Conservation (phyloP, 176 grass and related monocot genomes). For the Cenchrus purpureus region DNA sequence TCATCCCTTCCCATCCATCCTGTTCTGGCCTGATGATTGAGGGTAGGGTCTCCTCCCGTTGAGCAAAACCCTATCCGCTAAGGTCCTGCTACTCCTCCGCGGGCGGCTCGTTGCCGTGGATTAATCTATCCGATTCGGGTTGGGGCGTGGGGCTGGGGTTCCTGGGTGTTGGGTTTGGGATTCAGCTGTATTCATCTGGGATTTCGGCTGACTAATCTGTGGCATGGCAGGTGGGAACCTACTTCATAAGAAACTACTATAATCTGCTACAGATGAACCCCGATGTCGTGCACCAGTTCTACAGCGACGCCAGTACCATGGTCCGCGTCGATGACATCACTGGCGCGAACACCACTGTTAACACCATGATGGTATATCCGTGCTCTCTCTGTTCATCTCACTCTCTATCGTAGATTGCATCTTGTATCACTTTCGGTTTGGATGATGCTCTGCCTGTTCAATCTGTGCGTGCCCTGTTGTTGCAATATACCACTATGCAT, state of each 20-base stretch:
- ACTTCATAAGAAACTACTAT: conserved; percentile 87
- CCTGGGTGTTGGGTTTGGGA: neutral
- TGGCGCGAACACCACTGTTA: conserved; percentile 54
- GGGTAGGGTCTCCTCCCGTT: too few species aligned
- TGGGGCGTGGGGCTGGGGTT: neutral
- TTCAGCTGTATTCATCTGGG: neutral
- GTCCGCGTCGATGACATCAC: conserved; percentile 69
- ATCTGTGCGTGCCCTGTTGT: neutral
- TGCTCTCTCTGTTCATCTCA: neutral
- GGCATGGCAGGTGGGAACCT: conserved; percentile 69
- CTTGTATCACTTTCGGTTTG: neutral
- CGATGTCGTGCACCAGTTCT: conserved; percentile 84
- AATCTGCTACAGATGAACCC: conserved; percentile 78
- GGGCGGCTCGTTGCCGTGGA: neutral
- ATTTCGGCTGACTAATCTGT: conserved; percentile 8
- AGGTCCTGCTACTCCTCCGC: neutral
- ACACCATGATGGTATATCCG: conserved; percentile 61
- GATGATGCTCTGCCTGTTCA: neutral
- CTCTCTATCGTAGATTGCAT: neutral
- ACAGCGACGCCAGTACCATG: conserved; percentile 83
- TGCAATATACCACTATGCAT: neutral
- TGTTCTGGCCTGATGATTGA: too few species aligned
- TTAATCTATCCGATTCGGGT: neutral
- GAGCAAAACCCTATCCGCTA: conserved; percentile 21
- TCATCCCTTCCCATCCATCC: neutral